Evolutionary conservation across 2,329 filamentous ascomycete genomes (phyloP).

Genomic region (Exophiala sp.): DNA sequence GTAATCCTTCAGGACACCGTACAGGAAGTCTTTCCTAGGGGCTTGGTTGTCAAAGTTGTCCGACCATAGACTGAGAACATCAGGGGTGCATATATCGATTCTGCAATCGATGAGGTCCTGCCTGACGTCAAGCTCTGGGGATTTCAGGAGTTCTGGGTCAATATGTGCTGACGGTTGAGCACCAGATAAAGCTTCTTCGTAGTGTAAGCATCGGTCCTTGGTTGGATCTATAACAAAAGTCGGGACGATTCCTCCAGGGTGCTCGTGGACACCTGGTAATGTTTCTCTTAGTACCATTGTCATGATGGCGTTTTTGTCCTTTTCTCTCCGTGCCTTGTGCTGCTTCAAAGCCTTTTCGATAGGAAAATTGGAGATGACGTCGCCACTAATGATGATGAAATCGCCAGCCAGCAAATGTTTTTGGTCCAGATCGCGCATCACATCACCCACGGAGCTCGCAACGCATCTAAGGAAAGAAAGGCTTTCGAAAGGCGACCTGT

Average conservation of each 20-base stretch:
- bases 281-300: conserved; percentile 85
- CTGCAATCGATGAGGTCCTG: conserved; percentile 88
- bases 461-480: conserved; percentile 84
- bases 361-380: conserved; percentile 83
- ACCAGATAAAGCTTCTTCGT: conserved; percentile 70
- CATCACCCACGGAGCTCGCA: conserved; percentile 84
- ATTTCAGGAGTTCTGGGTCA: conserved; percentile 73
- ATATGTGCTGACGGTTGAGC: conserved; percentile 53
- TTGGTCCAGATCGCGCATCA: conserved; percentile 87
- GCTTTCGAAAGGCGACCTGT: conserved; percentile 74
- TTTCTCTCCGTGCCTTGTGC: conserved; percentile 74
- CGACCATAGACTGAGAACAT: conserved; percentile 90
- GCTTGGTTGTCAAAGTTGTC: conserved; percentile 97
- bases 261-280: conserved; percentile 71
- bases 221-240: conserved; percentile 82
- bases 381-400: conserved; percentile 88
- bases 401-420: conserved; percentile 82
- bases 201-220: conserved; percentile 81
- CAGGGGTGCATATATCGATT: conserved; percentile 96
- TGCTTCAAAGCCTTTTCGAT: conserved; percentile 74
- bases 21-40: conserved; percentile 81
- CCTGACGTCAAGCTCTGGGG: conserved; percentile 75
- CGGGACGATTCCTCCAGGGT: conserved; percentile 69
- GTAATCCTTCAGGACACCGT: conserved; percentile 92
- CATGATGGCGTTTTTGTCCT: conserved; percentile 95